A percentile compares a stretch with the other conserved stretches of the same genome.
Conservation (phyloP, 2,329 filamentous ascomycete genomes). For the Alternaria gansuensis region DNA sequence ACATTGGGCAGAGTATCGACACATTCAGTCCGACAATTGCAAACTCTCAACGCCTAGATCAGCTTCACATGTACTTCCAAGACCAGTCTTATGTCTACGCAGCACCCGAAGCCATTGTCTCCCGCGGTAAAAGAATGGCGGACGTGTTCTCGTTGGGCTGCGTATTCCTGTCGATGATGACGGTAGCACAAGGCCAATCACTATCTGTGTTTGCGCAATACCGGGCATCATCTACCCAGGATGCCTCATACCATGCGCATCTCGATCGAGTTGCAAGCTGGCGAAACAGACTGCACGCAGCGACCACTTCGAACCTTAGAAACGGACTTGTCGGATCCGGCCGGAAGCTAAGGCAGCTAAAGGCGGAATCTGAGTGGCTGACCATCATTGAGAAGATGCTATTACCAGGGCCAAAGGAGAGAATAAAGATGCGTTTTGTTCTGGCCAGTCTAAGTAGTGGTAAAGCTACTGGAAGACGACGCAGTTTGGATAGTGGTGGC, state of each 20-base stretch:
- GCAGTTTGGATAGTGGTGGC: conserved; percentile 49
- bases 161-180: conserved; percentile 53
- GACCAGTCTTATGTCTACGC: conserved; percentile 52
- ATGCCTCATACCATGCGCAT: conserved; percentile 53
- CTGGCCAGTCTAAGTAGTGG: conserved; percentile 44
- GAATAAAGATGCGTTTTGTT: conserved; percentile 47
- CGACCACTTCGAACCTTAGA: conserved; percentile 43
- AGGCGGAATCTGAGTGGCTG: conserved; percentile 48
- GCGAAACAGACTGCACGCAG: conserved; percentile 45
- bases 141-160: conserved; percentile 55
- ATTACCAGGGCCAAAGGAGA: conserved; percentile 42
- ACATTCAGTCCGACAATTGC: conserved; percentile 41
- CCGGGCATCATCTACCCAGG: conserved; percentile 46
- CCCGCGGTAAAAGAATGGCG: conserved; percentile 49
- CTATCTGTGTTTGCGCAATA: conserved; percentile 48
- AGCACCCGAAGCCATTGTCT: conserved; percentile 51
- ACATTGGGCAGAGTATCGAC: conserved; percentile 44
- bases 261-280: conserved; percentile 49
- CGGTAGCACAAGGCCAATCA: conserved; percentile 49
- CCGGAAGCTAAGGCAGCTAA: conserved; percentile 45
- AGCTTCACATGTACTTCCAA: conserved; percentile 43
- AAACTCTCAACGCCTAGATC: conserved; percentile 43
- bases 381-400: conserved; percentile 52
- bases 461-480: conserved; percentile 40
- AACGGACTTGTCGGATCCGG: conserved; percentile 43